Evolutionary conservation across 345 rosid species (phyloP).

Genomic region (Dipteronia sinensis): DNA sequence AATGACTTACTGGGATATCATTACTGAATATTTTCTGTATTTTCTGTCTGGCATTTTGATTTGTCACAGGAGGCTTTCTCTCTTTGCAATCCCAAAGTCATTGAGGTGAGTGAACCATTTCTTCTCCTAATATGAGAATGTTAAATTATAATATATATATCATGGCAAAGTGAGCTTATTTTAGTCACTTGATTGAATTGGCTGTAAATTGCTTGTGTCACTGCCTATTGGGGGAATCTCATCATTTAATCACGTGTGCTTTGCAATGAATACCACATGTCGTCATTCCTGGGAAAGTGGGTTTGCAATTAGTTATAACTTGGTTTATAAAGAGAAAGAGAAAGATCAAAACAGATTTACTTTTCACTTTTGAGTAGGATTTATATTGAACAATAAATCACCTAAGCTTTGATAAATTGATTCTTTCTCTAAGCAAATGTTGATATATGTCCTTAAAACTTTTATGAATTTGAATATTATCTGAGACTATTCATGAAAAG

Average conservation of each 20-base stretch:
- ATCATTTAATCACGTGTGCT: background rate
- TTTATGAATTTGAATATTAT: background rate
- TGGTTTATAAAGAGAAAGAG: background rate
- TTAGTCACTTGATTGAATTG: background rate
- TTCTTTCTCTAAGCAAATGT: background rate
- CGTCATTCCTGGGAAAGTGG: constrained; percentile 3
- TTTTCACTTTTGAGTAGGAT: background rate
- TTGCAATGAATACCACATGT: background rate
- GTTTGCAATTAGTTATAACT: background rate
- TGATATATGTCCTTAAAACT: background rate
- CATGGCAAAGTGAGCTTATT: background rate
- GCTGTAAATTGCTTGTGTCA: background rate
- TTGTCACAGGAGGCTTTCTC: constrained; percentile 76
- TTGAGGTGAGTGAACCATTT: constrained; percentile 55
- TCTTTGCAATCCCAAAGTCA: constrained; percentile 77
- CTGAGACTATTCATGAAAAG: background rate
- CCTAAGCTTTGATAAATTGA: background rate
- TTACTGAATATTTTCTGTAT: background rate
- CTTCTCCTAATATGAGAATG: constrained; percentile 16
- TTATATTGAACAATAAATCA: background rate
- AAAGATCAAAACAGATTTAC: background rate
- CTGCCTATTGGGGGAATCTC: background rate
- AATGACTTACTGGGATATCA: background rate
- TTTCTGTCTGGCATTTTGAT: background rate
- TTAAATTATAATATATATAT: constrained; percentile 6